phyloP scores from a whole-genome alignment of 768 basidiomycete species.

The Coprinopsis marcescibilis region DNA sequence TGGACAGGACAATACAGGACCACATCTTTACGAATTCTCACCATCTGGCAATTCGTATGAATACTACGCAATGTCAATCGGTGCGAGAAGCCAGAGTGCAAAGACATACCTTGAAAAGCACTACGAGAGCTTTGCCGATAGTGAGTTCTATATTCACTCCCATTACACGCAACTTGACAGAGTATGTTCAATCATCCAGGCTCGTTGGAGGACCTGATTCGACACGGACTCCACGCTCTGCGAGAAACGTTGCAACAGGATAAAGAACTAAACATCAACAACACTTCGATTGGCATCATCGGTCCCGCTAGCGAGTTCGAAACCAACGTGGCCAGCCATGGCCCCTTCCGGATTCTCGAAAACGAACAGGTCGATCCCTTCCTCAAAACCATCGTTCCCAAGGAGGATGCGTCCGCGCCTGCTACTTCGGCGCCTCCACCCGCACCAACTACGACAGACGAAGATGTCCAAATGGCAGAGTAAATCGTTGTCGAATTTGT shows the following conservation, averaged over 20 bases:
- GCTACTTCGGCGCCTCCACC: constrained; percentile 32
- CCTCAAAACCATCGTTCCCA: constrained; percentile 72
- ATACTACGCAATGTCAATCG: constrained; percentile 98
- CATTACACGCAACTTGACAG: too few species aligned
- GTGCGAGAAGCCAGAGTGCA: constrained; percentile 95
- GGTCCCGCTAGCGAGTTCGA: constrained; percentile 66
- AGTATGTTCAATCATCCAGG: too few species aligned
- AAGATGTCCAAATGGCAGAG: constrained; percentile 85
- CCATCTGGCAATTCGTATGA: constrained; percentile 97
- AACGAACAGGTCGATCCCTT: constrained; percentile 62
- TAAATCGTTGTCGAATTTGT: constrained; percentile 24
- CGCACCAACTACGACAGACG: constrained; percentile 43
- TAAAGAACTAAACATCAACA: constrained; percentile 88
- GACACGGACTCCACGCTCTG: constrained; percentile 90
- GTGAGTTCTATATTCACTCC: constrained; percentile 43
- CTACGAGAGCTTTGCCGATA: constrained; percentile 79
- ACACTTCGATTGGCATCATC: constrained; percentile 93
- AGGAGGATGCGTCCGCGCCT: constrained; percentile 42
- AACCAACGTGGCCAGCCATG: constrained; percentile 39
- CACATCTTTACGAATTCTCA: constrained; percentile 97
- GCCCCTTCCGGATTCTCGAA: constrained; percentile 16
- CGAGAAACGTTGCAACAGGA: constrained; percentile 98
- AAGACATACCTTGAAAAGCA: constrained; percentile 98
- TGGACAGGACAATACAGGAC: constrained; percentile 93
- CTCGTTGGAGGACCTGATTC: constrained; percentile 80